These are phyloP conservation scores for Pleurotus pulmonarius DNA, from an alignment of 768 basidiomycete genomes.

Conservation along the genomic window DNA sequence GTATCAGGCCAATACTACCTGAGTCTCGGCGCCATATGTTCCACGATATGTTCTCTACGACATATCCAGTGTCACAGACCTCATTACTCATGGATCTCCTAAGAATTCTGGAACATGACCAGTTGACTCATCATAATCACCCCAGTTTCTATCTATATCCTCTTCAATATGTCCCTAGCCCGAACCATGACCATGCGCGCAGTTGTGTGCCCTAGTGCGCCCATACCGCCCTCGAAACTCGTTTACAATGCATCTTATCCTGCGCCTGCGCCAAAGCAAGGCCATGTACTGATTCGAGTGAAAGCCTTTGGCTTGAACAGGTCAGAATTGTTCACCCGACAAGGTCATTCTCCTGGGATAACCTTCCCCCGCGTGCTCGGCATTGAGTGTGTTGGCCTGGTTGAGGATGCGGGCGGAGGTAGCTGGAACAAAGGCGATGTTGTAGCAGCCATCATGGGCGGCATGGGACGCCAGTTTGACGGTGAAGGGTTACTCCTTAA, in stretches of 20 bases:
- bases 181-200: slow-evolving; percentile 17
- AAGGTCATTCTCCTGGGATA: slow-evolving; percentile 18
- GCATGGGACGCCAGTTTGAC: slow-evolving; percentile 20
- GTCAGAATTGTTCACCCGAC: slow-evolving; percentile 7
- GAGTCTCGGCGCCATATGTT: too few relatives aligned
- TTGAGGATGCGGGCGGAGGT: slow-evolving; percentile 21
- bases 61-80: too few relatives aligned
- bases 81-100: too few relatives aligned
- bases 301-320: slow-evolving; percentile 15
- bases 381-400: slow-evolving; percentile 23
- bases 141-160: too few relatives aligned
- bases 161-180: neutral
- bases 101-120: too few relatives aligned
- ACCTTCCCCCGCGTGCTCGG: slow-evolving; percentile 18
- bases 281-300: slow-evolving; percentile 20
- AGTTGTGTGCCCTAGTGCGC: slow-evolving; percentile 18
- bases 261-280: slow-evolving; percentile 15
- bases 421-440: slow-evolving; percentile 19
- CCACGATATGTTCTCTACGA: too few relatives aligned
- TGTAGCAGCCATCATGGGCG: slow-evolving; percentile 21
- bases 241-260: slow-evolving; percentile 17
- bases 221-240: slow-evolving; percentile 16
- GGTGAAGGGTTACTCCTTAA: slow-evolving; percentile 10
- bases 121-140: too few relatives aligned
- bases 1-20: too few relatives aligned